These are phyloP conservation scores for Endogone sp. DNA, from an alignment of 192 early-diverging fungal genomes.

Conservation along the genomic window DNA sequence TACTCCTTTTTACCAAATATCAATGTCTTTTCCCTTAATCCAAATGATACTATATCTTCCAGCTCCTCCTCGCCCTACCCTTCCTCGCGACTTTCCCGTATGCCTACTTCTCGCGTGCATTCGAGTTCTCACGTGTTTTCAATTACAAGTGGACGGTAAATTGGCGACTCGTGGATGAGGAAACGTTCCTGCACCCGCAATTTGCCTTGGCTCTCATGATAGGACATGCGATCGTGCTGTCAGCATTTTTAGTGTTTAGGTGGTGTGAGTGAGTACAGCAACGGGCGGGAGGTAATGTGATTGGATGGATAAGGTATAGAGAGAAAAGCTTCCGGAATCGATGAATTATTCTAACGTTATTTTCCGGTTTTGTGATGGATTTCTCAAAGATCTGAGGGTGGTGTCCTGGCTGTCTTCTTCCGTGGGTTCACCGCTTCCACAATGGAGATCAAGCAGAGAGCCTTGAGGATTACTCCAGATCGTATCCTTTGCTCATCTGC, in stretches of 20 bases:
- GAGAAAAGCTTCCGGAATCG: too few species aligned
- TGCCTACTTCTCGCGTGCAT: slow-evolving; percentile 72
- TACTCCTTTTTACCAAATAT: background rate
- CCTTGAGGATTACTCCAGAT: slow-evolving; percentile 16
- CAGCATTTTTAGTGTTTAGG: slow-evolving; percentile 48
- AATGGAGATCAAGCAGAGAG: background rate
- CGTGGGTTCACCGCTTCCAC: slow-evolving; percentile 12
- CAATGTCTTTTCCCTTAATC: too few species aligned
- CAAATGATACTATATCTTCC: slow-evolving; percentile 6
- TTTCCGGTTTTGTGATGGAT: slow-evolving; percentile 1
- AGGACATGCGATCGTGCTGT: slow-evolving; percentile 58
- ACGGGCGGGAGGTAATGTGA: too few species aligned
- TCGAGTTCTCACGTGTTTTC: slow-evolving; percentile 87
- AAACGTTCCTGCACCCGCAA: slow-evolving; percentile 55
- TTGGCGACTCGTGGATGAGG: slow-evolving; percentile 79
- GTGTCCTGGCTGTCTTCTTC: slow-evolving; percentile 20
- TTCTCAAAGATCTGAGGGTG: slow-evolving; percentile 14
- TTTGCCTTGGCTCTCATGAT: slow-evolving; percentile 60
- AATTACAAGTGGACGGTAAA: slow-evolving; percentile 94
- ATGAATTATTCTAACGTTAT: background rate
- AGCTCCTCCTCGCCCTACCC: slow-evolving; percentile 57
- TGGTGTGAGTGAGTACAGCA: slow-evolving; percentile 45
- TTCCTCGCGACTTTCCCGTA: slow-evolving; percentile 51
- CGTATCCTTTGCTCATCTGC: slow-evolving; percentile 19
- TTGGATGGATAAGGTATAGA: too few species aligned